A percentile compares a stretch with the other conserved stretches of the same genome.
These are phyloP conservation scores for Trypanosoma theileri DNA, from an alignment of 208 protist genomes.

Conservation along the genomic window DNA sequence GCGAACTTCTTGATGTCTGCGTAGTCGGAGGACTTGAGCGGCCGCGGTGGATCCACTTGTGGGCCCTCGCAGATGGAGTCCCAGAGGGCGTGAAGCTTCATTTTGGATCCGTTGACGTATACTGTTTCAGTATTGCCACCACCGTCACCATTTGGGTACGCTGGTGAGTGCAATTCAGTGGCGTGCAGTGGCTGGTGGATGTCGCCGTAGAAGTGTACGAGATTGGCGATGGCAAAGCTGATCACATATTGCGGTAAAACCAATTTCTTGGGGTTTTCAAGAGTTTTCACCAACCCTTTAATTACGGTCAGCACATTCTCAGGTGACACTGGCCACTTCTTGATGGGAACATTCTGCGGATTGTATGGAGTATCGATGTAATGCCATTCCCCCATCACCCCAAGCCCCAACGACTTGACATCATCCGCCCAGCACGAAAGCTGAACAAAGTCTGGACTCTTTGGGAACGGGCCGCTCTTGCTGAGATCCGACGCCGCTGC, in stretches of 20 bases:
- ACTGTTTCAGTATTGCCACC: conserved; percentile 74
- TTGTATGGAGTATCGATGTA: conserved; percentile 69
- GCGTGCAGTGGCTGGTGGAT: conserved; percentile 86
- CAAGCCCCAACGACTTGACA: conserved; percentile 54
- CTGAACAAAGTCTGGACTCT: conserved; percentile 64
- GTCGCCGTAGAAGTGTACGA: conserved; percentile 85
- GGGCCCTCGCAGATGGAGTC: conserved; percentile 65
- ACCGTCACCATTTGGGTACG: conserved; percentile 59
- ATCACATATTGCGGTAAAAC: conserved; percentile 33
- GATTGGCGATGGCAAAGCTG: conserved; percentile 69
- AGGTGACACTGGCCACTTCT: conserved; percentile 16
- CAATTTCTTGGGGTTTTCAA: conserved; percentile 9
- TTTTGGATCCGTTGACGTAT: conserved; percentile 20
- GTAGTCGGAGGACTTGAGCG: conserved; percentile 42
- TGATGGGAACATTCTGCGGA: conserved; percentile 42
- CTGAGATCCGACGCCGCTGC: conserved; percentile 34
- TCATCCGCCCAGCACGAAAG: conserved; percentile 85
- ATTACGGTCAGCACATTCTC: conserved; percentile 41
- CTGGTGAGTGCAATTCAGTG: conserved; percentile 35
- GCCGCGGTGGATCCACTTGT: conserved; percentile 29
- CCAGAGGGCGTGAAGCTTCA: conserved; percentile 81
- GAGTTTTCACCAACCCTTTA: conserved; percentile 25
- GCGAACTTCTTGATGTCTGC: conserved; percentile 38
- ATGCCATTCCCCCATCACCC: conserved; percentile 76
- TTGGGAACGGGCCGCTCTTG: conserved; percentile 60